Evolutionary conservation across 2,329 filamentous ascomycete genomes (phyloP), one percentile per base, ranked within the genome.

Genomic region (Fusarium temperatum): DNA sequence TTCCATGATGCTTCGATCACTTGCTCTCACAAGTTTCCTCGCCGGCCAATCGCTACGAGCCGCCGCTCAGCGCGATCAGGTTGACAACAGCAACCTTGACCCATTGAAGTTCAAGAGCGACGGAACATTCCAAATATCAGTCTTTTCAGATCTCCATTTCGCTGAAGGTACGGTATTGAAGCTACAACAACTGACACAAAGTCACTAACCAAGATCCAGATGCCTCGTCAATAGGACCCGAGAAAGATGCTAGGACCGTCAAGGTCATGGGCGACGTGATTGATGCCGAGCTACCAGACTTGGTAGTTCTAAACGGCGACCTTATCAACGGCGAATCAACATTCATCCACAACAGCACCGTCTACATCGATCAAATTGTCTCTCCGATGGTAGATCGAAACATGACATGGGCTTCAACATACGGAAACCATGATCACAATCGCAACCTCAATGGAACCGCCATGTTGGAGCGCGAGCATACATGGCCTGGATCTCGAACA

Each of bases 291-390:
- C 47, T 57, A 0, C 87, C 89, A 1, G 84, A 90, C 38, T 83
- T 94, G 0, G 90, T 91, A 2, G 87, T 94, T 4, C 78, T 93
- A 12, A 93, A 93, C 63, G 92, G 92, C 17, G 92, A 94, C 74
- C 82, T 93, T 2, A 90, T 93, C 48, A 91, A 91, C 0, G 91
- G 91, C 38, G 90, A 93, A 67, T 88, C 89, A 62, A 87, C 86
- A 2, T 87, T 83, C 66, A 60, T 83, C 7, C 80, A 85, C 1
- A 91, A 91, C 66, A 77, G 75, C 60, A 89, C 87, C 0, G 74
- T 81, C 8, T 90, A 91, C 57, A 66, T 92, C 11, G 88, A 92
- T 72, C 80, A 86, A 70, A 85, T 91, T 6, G 88, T 91, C 2
- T 80, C 77, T 4, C 90, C 90, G 0, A 81, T 93, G 6, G 83